Conservation (phyloP, 2,329 filamentous ascomycete species). For the Canariomyces notabilis region DNA sequence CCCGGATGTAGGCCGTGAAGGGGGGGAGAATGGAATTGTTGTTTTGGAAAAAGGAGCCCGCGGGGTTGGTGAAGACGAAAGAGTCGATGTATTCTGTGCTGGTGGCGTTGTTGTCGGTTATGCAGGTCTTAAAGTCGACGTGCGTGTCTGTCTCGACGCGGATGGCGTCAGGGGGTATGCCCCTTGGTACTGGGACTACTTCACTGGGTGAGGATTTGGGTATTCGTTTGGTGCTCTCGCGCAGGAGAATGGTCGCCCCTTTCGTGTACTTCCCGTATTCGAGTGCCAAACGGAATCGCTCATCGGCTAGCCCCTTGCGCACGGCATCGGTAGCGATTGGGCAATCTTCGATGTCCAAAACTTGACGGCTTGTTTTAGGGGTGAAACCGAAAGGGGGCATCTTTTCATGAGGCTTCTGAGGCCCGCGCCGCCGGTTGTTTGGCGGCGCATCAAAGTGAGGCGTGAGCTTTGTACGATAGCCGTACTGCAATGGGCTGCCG, state of each 20-base stretch:
- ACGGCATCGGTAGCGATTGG: slow-evolving; percentile 89
- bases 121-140: slow-evolving; percentile 78
- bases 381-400: slow-evolving; percentile 87
- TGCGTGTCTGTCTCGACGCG: slow-evolving; percentile 53
- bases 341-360: slow-evolving; percentile 94
- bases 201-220: slow-evolving; percentile 40
- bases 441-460: slow-evolving; percentile 87
- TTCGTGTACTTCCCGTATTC: slow-evolving; percentile 68
- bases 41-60: slow-evolving; percentile 97
- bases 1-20: slow-evolving; percentile 83
- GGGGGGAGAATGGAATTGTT: slow-evolving; percentile 93
- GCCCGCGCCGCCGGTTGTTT: slow-evolving; percentile 45
- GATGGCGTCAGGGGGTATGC: slow-evolving; percentile 38
- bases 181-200: slow-evolving; percentile 27
- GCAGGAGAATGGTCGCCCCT: slow-evolving; percentile 82
- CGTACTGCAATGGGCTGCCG: slow-evolving; percentile 83
- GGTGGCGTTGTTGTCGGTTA: slow-evolving; percentile 77
- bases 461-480: slow-evolving; percentile 93
- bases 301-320: slow-evolving; percentile 69
- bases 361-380: slow-evolving; percentile 71
- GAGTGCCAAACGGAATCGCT: slow-evolving; percentile 68
- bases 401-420: slow-evolving; percentile 51
- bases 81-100: slow-evolving; percentile 83
- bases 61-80: slow-evolving; percentile 83
- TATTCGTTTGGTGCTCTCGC: slow-evolving; percentile 74